Percentiles rank a stretch among this genome's conserved stretches.
These are phyloP conservation scores for Diddensiella transvaalensis DNA, from an alignment of 805 yeast species.

Conservation along the genomic window DNA sequence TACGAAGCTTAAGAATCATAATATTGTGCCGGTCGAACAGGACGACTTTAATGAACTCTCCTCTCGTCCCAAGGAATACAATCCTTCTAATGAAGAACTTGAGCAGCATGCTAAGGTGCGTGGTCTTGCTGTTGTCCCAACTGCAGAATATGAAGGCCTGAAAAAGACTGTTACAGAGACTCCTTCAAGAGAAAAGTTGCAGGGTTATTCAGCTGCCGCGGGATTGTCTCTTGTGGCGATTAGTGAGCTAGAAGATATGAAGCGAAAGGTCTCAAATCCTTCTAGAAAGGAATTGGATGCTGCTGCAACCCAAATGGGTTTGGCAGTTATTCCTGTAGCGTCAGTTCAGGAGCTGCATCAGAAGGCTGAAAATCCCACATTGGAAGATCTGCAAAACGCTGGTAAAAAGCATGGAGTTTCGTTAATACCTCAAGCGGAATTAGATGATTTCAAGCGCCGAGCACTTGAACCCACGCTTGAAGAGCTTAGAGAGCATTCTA, in stretches of 20 bases:
- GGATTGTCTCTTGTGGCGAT: conserved; percentile 22
- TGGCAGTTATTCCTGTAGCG: conserved; percentile 33
- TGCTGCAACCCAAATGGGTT: conserved; percentile 34
- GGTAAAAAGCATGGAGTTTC: conserved; percentile 17
- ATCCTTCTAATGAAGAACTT: conserved; percentile 27
- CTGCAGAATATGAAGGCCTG: conserved; percentile 23
- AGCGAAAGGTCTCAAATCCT: conserved; percentile 21
- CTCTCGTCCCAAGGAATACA: conserved; percentile 18
- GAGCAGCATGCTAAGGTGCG: conserved; percentile 22
- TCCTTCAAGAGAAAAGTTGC: conserved; percentile 18
- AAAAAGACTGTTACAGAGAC: conserved; percentile 16
- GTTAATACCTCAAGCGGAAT: conserved; percentile 16
- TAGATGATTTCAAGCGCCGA: conserved; percentile 18
- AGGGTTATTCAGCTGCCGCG: conserved; percentile 16
- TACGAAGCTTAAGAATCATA: conserved; percentile 24
- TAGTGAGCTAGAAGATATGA: conserved; percentile 17
- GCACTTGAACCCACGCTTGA: conserved; percentile 22
- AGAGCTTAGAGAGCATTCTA: conserved; percentile 14
- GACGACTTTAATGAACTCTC: conserved; percentile 18
- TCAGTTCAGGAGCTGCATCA: conserved; percentile 33
- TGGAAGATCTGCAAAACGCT: conserved; percentile 16
- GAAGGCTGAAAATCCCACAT: conserved; percentile 20
- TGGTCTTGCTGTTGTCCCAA: conserved; percentile 20
- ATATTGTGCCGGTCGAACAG: conserved; percentile 14
- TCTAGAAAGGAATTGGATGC: conserved; percentile 31